Evolutionary conservation across 1,284 basidiomycete species (phyloP).

Genomic region (Cutaneotrichosporon sp.): DNA sequence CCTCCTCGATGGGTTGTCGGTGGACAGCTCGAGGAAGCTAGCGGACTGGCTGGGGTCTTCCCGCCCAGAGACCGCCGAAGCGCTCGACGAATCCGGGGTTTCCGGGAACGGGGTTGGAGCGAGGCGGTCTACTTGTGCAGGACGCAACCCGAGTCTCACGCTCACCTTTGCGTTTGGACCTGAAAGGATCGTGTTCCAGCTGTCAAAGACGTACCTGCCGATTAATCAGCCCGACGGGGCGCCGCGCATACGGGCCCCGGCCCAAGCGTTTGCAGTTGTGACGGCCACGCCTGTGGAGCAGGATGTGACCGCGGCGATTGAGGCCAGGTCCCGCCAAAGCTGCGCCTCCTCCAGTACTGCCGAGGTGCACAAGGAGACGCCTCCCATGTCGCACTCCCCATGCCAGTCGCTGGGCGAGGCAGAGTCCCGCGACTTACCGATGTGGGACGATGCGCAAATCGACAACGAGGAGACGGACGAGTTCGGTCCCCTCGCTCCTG

Average conservation of each 20-base stretch:
- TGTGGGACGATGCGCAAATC: not conserved
- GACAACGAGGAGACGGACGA: not conserved
- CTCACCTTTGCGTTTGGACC: conserved; percentile 33
- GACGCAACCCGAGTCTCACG: conserved; percentile 12
- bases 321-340: not conserved
- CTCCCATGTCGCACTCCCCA: not conserved
- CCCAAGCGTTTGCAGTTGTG: conserved; percentile 38
- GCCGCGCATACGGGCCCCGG: conserved; percentile 18
- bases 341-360: not conserved
- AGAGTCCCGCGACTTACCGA: not conserved
- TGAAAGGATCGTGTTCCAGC: conserved; percentile 29
- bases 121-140: not conserved
- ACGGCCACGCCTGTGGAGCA: conserved; percentile 31
- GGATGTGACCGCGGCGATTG: not conserved
- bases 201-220: conserved; percentile 39
- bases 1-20: conserved; percentile 37
- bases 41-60: conserved; percentile 38
- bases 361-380: not conserved
- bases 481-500: not conserved
- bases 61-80: not conserved
- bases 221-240: conserved; percentile 21
- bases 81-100: conserved; percentile 23
- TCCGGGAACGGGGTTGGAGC: not conserved
- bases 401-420: not conserved
- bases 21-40: conserved; percentile 33